phyloP scores from a whole-genome alignment of 306 rosid genomes.

The Astragalus glycyphyllos region DNA sequence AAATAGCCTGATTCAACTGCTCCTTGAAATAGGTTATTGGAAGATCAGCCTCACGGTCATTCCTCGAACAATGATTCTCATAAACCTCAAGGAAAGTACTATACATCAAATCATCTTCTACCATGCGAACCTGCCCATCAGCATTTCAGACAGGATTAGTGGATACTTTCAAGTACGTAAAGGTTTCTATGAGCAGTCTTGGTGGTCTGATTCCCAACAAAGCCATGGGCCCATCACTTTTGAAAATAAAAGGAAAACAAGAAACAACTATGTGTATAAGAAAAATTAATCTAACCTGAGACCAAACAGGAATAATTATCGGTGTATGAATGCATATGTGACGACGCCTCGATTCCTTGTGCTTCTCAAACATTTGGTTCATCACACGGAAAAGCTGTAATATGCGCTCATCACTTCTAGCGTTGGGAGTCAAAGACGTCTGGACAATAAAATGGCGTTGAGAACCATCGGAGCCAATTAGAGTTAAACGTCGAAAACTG shows the following conservation, averaged over 20 bases:
- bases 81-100: slow-evolving; percentile 99
- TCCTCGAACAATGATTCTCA: slow-evolving; percentile 97
- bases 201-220: not conserved
- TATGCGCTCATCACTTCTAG: slow-evolving; percentile 98
- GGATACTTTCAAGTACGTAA: slow-evolving; percentile 1
- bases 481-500: slow-evolving; percentile 95
- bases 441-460: slow-evolving; percentile 99
- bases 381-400: slow-evolving; percentile 97
- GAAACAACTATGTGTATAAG: slow-evolving; percentile 24
- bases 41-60: slow-evolving; percentile 93
- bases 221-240: not conserved
- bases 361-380: slow-evolving; percentile 99
- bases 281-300: slow-evolving; percentile 70
- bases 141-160: slow-evolving; percentile 38
- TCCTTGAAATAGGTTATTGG: slow-evolving; percentile 97
- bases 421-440: slow-evolving; percentile 97
- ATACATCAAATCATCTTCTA: slow-evolving; percentile 98
- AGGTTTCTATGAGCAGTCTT: not conserved
- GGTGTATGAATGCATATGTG: slow-evolving; percentile 96
- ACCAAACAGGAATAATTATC: slow-evolving; percentile 99
- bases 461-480: slow-evolving; percentile 98
- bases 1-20: slow-evolving; percentile 92
- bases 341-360: slow-evolving; percentile 99
- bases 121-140: slow-evolving; percentile 92
- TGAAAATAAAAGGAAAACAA: slow-evolving; percentile 1